Conservation (phyloP, 2,329 filamentous ascomycete genomes). For the Trichoderma sp. region DNA sequence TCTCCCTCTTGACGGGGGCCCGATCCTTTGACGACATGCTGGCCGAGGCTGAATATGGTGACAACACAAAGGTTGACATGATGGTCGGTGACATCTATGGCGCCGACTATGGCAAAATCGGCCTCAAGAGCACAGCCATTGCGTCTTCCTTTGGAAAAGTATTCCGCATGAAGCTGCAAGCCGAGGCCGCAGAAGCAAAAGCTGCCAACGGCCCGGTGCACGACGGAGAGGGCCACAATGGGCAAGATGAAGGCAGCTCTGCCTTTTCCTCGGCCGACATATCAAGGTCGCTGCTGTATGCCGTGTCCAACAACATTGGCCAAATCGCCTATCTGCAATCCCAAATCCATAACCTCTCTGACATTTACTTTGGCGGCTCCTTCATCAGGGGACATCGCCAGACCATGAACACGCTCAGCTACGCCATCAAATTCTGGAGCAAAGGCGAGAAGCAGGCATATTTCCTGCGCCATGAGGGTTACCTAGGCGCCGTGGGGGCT, state of each 20-base stretch:
- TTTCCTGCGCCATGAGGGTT: constrained; percentile 93
- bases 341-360: constrained; percentile 84
- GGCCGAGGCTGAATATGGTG: constrained; percentile 82
- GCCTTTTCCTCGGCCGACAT: constrained; percentile 80
- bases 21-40: constrained; percentile 98
- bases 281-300: constrained; percentile 87
- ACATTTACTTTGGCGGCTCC: constrained; percentile 96
- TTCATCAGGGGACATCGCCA: constrained; percentile 96
- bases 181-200: constrained; percentile 81
- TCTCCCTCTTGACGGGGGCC: constrained; percentile 90
- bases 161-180: constrained; percentile 85
- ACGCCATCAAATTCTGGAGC: constrained; percentile 97
- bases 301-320: constrained; percentile 96
- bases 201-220: constrained; percentile 63
- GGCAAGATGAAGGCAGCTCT: constrained; percentile 43
- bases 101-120: constrained; percentile 93
- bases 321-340: constrained; percentile 98
- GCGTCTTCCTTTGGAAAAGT: constrained; percentile 97
- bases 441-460: constrained; percentile 93
- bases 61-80: constrained; percentile 94
- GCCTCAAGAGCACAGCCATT: constrained; percentile 92
- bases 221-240: constrained; percentile 37
- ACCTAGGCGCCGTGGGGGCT: constrained; percentile 88
- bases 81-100: constrained; percentile 98
- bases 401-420: constrained; percentile 96